Conservation (phyloP, 2,329 filamentous ascomycete species). For the Fusarium sarcochroum region DNA sequence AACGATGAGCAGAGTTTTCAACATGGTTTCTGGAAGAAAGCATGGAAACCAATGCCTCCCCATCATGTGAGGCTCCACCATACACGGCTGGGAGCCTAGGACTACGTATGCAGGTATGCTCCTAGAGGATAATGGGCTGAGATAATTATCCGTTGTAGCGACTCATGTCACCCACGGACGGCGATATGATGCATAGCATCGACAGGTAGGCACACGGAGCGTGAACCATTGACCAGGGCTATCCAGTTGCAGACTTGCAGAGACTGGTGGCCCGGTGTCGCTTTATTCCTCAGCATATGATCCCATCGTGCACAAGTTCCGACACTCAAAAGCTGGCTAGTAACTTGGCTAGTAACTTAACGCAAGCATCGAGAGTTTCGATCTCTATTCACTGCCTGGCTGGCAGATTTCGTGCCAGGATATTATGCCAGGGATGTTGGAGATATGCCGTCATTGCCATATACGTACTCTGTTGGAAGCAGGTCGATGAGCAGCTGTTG, state of each 20-base stretch:
- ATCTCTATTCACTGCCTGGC: not conserved
- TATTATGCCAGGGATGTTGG: conserved; percentile 14
- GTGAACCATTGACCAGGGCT: conserved; percentile 24
- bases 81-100: conserved; percentile 5
- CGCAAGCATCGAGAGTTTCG: too few relatives aligned
- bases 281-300: conserved; percentile 6
- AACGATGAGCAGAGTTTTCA: conserved; percentile 39
- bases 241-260: conserved; percentile 13
- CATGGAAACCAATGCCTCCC: conserved; percentile 28
- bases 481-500: conserved; percentile 4
- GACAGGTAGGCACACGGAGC: conserved; percentile 1
- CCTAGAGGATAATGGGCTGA: conserved; percentile 7
- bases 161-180: conserved; percentile 25
- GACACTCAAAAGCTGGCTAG: too few relatives aligned
- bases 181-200: conserved; percentile 19
- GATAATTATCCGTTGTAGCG: conserved; percentile 14
- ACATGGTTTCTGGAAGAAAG: conserved; percentile 37
- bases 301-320: not conserved
- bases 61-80: conserved; percentile 39
- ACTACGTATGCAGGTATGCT: conserved; percentile 21
- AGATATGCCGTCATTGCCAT: conserved; percentile 30
- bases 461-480: not conserved
- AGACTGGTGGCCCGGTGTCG: conserved; percentile 1
- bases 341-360: too few relatives aligned
- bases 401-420: conserved; percentile 6